A percentile compares a stretch with the other conserved stretches of the same genome.
phyloP scores from a whole-genome alignment of 1,139 yeast genomes.

The Candida tetrigidarum region DNA sequence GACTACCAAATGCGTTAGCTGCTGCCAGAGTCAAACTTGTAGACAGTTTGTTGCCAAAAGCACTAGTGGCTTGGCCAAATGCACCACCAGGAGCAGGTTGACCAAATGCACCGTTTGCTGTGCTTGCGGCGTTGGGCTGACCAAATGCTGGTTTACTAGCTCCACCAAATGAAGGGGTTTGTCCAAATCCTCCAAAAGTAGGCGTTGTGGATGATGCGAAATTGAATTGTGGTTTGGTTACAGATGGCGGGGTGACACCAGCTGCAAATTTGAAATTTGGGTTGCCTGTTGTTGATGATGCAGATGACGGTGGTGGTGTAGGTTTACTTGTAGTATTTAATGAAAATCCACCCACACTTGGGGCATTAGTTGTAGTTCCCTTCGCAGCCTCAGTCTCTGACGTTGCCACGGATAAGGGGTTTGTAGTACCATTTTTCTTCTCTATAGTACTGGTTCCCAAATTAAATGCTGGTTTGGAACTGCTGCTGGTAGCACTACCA shows the following conservation, averaged over 20 bases:
- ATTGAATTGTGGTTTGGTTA: constrained; percentile 7
- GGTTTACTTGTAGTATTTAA: not conserved
- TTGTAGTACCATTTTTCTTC: not conserved
- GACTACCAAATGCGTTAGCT: constrained; percentile 11
- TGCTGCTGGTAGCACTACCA: constrained; percentile 6
- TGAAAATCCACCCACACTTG: not conserved
- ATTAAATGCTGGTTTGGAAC: constrained; percentile 5
- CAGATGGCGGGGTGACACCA: constrained; percentile 15
- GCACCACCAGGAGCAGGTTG: not conserved
- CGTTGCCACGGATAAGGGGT: not conserved
- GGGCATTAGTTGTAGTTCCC: not conserved
- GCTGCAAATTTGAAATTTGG: constrained; percentile 18
- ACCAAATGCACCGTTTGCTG: constrained; percentile 13
- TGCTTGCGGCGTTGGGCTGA: not conserved
- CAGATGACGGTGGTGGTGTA: constrained; percentile 4
- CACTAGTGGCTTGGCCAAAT: constrained; percentile 2
- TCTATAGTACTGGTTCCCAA: constrained; percentile 2
- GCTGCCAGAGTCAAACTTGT: not conserved
- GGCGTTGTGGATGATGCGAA: constrained; percentile 8
- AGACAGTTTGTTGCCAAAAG: constrained; percentile 3
- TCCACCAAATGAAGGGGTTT: constrained; percentile 10
- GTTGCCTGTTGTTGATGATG: constrained; percentile 8
- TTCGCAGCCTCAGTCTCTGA: not conserved
- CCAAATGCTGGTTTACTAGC: constrained; percentile 15
- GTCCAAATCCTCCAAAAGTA: constrained; percentile 4